Evolutionary conservation across 2,329 filamentous ascomycete species (phyloP), one percentile per base, ranked within the genome.

Genomic region (Aspergillus flavus): DNA sequence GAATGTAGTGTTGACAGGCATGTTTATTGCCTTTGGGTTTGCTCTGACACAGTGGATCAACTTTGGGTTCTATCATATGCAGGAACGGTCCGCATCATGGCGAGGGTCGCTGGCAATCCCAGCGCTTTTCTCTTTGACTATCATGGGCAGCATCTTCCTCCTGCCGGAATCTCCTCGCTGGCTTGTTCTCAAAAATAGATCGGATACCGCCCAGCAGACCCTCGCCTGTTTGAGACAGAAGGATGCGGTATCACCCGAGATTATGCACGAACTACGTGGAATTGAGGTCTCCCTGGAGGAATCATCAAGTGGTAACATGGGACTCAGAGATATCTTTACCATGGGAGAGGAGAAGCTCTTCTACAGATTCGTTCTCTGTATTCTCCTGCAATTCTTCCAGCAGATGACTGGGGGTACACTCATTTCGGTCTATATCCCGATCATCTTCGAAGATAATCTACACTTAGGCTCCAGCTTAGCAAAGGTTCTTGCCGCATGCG

Each of bases 261-360:
- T 83, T 28, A 68, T 74, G 12, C 73, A 75, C 2, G 84, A 85
- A 65, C 74, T 86, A 4, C 74, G 75, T 2, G 81, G 78, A 34
- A 85, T 86, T 32, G 81, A 81, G 60, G 75, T 76, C 0, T 80
- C 81, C 3, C 68, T 81, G 19, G 80, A 82, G 59, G 80, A 6
- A 71, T 70, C 41, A 66, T 73, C 76, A 74, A 45, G 80, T 81
- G 69, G 81, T 80, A 23, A 77, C 73, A 11, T 85, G 6, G 52
- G 32, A 9, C 53, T 86, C 71, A 68, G 73, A 3, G 84, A 85
- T 59, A 78, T 85, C 36, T 86, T 86, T 75, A 85, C 80, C 64
- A 83, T 82, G 78, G 79, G 77, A 60, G 78, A 81, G 60, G 76
- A 84, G 62, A 77, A 81, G 28, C 78, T 83, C 67, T 77, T 84